A percentile compares a stretch with the other conserved stretches of the same genome.
These are phyloP conservation scores for Sclerotinia spermophila DNA, from an alignment of 2,329 filamentous ascomycete genomes.

Conservation along the genomic window DNA sequence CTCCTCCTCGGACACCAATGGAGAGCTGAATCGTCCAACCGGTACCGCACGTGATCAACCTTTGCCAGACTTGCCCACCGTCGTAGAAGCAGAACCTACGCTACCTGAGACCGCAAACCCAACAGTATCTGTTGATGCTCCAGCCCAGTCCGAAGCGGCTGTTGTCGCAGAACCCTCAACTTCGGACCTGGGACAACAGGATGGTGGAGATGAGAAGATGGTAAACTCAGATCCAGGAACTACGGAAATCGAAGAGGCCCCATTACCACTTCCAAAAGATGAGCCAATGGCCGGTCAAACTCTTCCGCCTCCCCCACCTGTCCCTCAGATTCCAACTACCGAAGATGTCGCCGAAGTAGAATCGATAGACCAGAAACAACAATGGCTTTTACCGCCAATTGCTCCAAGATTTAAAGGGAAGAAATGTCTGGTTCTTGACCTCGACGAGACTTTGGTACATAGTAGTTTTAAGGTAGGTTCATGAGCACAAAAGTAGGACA, in stretches of 20 bases:
- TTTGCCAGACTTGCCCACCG: slow-evolving; percentile 35
- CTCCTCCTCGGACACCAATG: slow-evolving; percentile 26
- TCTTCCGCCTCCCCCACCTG: slow-evolving; percentile 29
- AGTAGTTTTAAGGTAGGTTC: slow-evolving; percentile 90
- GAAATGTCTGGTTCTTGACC: slow-evolving; percentile 91
- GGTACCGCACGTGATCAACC: slow-evolving; percentile 32
- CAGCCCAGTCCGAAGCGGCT: slow-evolving; percentile 8
- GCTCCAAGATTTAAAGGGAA: slow-evolving; percentile 75
- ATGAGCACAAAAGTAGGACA: slow-evolving; percentile 1
- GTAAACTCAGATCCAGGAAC: slow-evolving; percentile 27
- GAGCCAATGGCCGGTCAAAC: slow-evolving; percentile 25
- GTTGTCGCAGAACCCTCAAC: not conserved
- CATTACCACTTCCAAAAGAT: slow-evolving; percentile 27
- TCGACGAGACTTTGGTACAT: slow-evolving; percentile 96
- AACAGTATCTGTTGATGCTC: slow-evolving; percentile 21
- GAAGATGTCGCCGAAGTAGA: slow-evolving; percentile 28
- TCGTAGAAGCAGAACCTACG: slow-evolving; percentile 30
- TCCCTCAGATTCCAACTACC: slow-evolving; percentile 31
- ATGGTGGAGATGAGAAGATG: slow-evolving; percentile 31
- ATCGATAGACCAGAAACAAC: slow-evolving; percentile 34
- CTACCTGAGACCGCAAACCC: slow-evolving; percentile 27
- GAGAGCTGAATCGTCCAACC: slow-evolving; percentile 23
- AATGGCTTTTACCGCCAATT: slow-evolving; percentile 71
- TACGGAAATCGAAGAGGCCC: slow-evolving; percentile 27
- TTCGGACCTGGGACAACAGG: slow-evolving; percentile 23